These are phyloP conservation scores for Cercospora sp. DNA, from an alignment of 2,329 filamentous ascomycete species.

Conservation along the genomic window DNA sequence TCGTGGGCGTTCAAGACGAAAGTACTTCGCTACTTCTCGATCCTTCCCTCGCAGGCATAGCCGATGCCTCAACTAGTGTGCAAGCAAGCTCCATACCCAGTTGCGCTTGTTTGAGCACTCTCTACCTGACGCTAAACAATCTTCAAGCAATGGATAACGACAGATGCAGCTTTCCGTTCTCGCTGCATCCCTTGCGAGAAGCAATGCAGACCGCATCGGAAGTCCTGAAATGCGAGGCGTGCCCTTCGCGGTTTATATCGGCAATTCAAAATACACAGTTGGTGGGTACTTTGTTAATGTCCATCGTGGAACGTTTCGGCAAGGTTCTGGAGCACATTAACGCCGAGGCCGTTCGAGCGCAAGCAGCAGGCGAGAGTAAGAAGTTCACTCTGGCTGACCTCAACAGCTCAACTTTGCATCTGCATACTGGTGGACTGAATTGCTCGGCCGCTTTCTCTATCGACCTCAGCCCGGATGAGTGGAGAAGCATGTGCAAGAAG, in stretches of 20 bases:
- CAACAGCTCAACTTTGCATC: constrained; percentile 40
- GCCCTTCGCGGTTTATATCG: constrained; percentile 45
- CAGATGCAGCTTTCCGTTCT: constrained; percentile 46
- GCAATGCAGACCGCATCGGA: constrained; percentile 45
- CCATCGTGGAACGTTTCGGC: constrained; percentile 46
- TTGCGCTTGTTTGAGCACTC: constrained; percentile 50
- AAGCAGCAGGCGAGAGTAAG: constrained; percentile 41
- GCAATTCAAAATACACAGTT: constrained; percentile 50
- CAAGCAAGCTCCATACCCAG: constrained; percentile 25
- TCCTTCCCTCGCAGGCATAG: constrained; percentile 13
- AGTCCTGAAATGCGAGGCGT: constrained; percentile 46
- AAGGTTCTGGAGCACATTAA: constrained; percentile 46
- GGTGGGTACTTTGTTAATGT: constrained; percentile 45
- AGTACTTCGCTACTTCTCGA: constrained; percentile 23
- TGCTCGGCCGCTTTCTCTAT: constrained; percentile 50
- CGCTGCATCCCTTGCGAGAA: constrained; percentile 45
- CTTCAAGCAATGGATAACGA: constrained; percentile 42
- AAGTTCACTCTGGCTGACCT: constrained; percentile 48
- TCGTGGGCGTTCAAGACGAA: background rate
- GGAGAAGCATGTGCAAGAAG: constrained; percentile 47
- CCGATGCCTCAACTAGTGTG: constrained; percentile 1
- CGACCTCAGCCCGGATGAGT: constrained; percentile 48
- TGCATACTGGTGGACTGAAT: constrained; percentile 47
- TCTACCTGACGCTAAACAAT: constrained; percentile 48
- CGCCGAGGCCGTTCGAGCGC: constrained; percentile 41